These are phyloP conservation scores for Dentipellis fragilis DNA, from an alignment of 768 basidiomycete species.

Conservation along the genomic window DNA sequence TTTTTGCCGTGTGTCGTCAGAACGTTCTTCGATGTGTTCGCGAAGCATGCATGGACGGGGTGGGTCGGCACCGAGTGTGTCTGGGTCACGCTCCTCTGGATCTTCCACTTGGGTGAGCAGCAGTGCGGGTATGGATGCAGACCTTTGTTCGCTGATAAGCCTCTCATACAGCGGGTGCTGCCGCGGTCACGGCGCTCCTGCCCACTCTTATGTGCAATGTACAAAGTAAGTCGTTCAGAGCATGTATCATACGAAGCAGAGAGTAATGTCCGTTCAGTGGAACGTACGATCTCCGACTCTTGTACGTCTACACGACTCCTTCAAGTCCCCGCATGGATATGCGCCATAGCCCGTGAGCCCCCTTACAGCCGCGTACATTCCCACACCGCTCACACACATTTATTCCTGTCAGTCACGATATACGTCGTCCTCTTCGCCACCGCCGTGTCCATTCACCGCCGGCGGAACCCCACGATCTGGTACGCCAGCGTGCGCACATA, in stretches of 20 bases:
- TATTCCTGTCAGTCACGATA: not conserved
- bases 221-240: conserved; percentile 2
- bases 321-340: conserved; percentile 11
- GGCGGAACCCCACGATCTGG: conserved; percentile 6
- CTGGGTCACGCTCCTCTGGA: conserved; percentile 8
- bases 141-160: no score
- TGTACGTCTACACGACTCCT: conserved; percentile 9
- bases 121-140: not conserved
- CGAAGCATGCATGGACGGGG: conserved; percentile 1
- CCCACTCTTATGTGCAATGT: conserved; percentile 8
- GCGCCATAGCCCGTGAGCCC: conserved; percentile 8
- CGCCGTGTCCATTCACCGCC: conserved; percentile 7
- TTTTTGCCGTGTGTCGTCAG: not conserved
- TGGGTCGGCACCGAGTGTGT: conserved; percentile 12
- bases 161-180: conserved; percentile 5
- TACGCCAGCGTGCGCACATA: conserved; percentile 5
- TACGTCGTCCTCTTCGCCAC: conserved; percentile 6
- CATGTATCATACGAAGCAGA: not conserved
- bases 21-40: conserved; percentile 6
- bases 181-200: conserved; percentile 5
- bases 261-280: not conserved
- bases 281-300: not conserved
- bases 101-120: conserved; percentile 6
- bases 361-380: not conserved
- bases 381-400: not conserved